A percentile compares a stretch with the other conserved stretches of the same genome.
Evolutionary conservation across 768 basidiomycete genomes (phyloP).

Genomic region (Thelephora aurantiotincta): DNA sequence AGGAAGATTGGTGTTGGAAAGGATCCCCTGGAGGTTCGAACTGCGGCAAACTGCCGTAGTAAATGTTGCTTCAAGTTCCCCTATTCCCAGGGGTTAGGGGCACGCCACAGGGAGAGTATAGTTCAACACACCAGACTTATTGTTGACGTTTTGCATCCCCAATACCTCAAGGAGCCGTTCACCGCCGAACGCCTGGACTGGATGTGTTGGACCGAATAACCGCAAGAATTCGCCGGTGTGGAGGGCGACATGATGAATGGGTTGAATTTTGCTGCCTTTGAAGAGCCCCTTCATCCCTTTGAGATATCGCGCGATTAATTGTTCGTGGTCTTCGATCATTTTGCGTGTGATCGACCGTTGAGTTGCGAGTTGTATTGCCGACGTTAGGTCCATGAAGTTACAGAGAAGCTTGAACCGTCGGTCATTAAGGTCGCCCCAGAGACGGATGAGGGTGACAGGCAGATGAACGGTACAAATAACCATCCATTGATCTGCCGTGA

Average conservation of each 20-base stretch:
- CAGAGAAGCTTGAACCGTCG: conserved; percentile 10
- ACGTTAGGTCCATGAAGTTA: no score
- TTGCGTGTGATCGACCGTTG: conserved; percentile 11
- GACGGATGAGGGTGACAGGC: conserved; percentile 19
- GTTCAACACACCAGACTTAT: background rate
- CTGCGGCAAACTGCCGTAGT: conserved; percentile 3
- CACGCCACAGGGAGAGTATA: background rate
- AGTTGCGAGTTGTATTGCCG: conserved; percentile 9
- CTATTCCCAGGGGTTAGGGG: background rate
- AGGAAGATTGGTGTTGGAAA: no score
- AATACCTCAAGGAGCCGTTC: background rate
- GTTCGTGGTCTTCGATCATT: conserved; percentile 13
- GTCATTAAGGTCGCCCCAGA: conserved; percentile 23
- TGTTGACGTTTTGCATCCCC: background rate
- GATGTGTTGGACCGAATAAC: conserved; percentile 4
- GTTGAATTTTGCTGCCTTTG: conserved; percentile 14
- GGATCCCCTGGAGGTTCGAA: conserved; percentile 4
- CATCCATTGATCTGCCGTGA: no score
- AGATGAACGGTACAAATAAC: conserved; percentile 20
- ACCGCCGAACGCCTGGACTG: background rate
- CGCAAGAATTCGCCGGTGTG: conserved; percentile 20
- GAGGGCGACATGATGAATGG: conserved; percentile 28
- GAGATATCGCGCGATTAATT: conserved; percentile 20
- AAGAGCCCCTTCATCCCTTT: conserved; percentile 16
- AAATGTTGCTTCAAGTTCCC: conserved; percentile 9